A percentile compares a stretch with the other conserved stretches of the same genome.
These are phyloP conservation scores for Pythium insidiosum DNA, from an alignment of 352 stramenopile species.

Conservation along the genomic window DNA sequence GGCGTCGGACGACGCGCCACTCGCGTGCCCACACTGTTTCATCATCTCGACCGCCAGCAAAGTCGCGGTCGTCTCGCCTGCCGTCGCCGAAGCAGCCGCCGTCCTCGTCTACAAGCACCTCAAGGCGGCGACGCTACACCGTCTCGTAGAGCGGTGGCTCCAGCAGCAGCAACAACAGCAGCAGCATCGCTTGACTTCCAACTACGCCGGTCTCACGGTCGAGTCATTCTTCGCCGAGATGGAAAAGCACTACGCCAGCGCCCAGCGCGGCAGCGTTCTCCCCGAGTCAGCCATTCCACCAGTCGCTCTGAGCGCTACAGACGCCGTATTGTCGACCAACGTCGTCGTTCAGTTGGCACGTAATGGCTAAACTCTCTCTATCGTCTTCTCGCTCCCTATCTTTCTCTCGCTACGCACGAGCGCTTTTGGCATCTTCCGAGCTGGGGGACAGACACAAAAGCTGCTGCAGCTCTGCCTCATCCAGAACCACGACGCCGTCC, in stretches of 20 bases:
- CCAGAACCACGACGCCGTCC: conserved; percentile 2
- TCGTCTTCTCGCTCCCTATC: too few relatives aligned
- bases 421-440: too few relatives aligned
- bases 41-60: conserved; percentile 21
- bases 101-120: conserved; percentile 40
- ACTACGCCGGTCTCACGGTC: conserved; percentile 39
- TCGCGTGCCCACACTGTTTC: conserved; percentile 57
- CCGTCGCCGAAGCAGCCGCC: conserved; percentile 24
- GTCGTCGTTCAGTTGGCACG: too few relatives aligned
- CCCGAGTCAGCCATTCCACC: conserved; percentile 22
- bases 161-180: background rate
- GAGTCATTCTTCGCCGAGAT: conserved; percentile 58
- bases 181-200: too few relatives aligned
- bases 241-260: conserved; percentile 30
- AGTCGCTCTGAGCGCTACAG: conserved; percentile 54
- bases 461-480: too few relatives aligned
- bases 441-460: too few relatives aligned
- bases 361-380: too few relatives aligned
- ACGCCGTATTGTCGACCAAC: conserved; percentile 28
- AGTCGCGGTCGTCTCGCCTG: conserved; percentile 17
- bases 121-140: conserved; percentile 46
- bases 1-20: conserved; percentile 2
- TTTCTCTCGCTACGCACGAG: too few relatives aligned
- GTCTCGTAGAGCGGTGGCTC: conserved; percentile 23
- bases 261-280: conserved; percentile 41